Conservation (phyloP, 495 filamentous ascomycete species). For the Aspergillus wentii region DNA sequence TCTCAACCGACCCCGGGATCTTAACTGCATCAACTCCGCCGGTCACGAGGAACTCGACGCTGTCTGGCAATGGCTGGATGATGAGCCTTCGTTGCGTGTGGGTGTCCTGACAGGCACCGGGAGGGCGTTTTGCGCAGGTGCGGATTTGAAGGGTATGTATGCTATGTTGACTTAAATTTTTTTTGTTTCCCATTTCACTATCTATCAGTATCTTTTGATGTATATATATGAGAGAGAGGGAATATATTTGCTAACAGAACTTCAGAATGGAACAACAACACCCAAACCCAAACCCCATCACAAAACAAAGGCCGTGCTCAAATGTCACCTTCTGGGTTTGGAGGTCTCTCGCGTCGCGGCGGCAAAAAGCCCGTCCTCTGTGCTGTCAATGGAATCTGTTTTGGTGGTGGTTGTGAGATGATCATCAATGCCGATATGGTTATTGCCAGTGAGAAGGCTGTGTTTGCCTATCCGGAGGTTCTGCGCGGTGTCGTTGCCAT, state of each 20-base stretch:
- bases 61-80: conserved; percentile 54
- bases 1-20: conserved; percentile 38
- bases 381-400: conserved; percentile 67
- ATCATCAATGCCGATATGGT: conserved; percentile 69
- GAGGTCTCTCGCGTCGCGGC: conserved; percentile 40
- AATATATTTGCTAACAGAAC: conserved; percentile 5
- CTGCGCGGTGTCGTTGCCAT: conserved; percentile 67
- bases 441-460: conserved; percentile 47
- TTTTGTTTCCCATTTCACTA: neutral
- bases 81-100: conserved; percentile 48
- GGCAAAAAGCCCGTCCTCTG: conserved; percentile 62
- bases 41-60: conserved; percentile 49
- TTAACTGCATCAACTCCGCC: conserved; percentile 47
- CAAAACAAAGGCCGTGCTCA: conserved; percentile 15
- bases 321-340: conserved; percentile 28
- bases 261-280: conserved; percentile 38
- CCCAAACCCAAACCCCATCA: conserved; percentile 15
- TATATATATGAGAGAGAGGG: neutral
- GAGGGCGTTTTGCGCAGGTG: conserved; percentile 55
- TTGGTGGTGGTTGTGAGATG: conserved; percentile 77
- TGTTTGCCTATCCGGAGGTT: conserved; percentile 67
- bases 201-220: neutral
- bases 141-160: conserved; percentile 48
- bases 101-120: conserved; percentile 53
- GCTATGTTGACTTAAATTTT: neutral